Base-by-base conservation (phyloP, 2,329 filamentous ascomycete genomes). In the Neofusicoccum cordaticola region DNA sequence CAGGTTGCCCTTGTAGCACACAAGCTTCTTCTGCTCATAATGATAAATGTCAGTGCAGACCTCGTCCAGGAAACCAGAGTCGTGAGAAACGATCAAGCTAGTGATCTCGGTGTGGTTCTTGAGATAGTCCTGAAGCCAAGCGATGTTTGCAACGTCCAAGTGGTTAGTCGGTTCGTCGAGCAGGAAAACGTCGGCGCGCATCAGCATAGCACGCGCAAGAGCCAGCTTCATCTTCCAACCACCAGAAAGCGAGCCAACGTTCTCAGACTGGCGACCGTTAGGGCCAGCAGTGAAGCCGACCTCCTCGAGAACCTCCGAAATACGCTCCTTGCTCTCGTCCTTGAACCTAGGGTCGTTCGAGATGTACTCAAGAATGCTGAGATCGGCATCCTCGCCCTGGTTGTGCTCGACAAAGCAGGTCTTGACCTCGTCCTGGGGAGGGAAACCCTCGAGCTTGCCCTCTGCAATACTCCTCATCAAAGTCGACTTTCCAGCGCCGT, bases 201-300 rank as follows among this genome's bases (percentile, higher is more conserved):
- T 91, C 73, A 99, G 85, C 93, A 99, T 98, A 68, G 95, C 95
- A 73, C 95, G 88, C 61, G 95, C 95, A 78, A 99, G 81, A 69
- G 95, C 95, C 67, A 99, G 83, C 88, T 99, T 99, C 95, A 99
- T 99, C 86, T 98, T 98, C 95, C 95, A 99, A 76, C 95, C 95
- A 80, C 95, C 95, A 48, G 95, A 98, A 41, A 99, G 82, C 19
- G 94, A 97, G 71, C 95, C 95, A 66, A 99, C 95, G 72, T 90
- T 91, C 76, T 97, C 88, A 5, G 89, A 85, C 79, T 98, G 95
- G 66, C 92, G 88, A 66, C 94, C 95, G 69, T 95, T 91, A 0
- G 93, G 92, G 2, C 94, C 94, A 67, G 91, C 80, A 22, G 91
- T 96, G 81, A 99, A 99, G 48, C 96, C 96, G 72, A 99, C 95